These are phyloP conservation scores for Eremothecium coryli DNA, from an alignment of 1,139 yeast species.

Conservation along the genomic window DNA sequence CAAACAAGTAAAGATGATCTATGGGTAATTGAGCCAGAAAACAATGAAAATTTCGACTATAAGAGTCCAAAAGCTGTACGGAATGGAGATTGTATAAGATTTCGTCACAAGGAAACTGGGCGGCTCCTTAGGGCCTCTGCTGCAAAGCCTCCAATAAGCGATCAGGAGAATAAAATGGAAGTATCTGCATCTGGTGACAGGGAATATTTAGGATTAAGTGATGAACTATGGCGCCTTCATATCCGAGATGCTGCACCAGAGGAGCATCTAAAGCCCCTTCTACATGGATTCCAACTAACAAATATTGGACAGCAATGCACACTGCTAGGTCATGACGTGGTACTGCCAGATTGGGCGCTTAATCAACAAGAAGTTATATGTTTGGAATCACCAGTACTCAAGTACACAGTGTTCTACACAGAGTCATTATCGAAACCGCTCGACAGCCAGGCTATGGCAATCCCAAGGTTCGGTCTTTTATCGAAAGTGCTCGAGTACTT, in stretches of 20 bases:
- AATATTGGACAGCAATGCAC: constrained; percentile 56
- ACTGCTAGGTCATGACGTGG: constrained; percentile 51
- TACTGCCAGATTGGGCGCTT: constrained; percentile 61
- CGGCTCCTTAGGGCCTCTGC: constrained; percentile 50
- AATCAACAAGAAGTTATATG: constrained; percentile 72
- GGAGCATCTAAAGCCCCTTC: constrained; percentile 44
- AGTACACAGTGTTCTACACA: constrained; percentile 55
- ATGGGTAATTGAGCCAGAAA: constrained; percentile 51
- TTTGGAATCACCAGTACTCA: constrained; percentile 50
- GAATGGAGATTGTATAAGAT: constrained; percentile 44
- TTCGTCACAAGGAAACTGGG: constrained; percentile 56
- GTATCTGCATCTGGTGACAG: constrained; percentile 55
- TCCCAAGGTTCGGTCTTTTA: neutral
- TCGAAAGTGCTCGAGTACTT: constrained; percentile 7
- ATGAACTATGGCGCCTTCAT: constrained; percentile 41
- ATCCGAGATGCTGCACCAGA: constrained; percentile 7
- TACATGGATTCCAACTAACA: constrained; percentile 40
- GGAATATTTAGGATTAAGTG: constrained; percentile 39
- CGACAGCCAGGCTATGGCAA: neutral
- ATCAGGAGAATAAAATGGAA: constrained; percentile 70
- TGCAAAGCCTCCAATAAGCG: constrained; percentile 65
- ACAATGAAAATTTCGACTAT: constrained; percentile 15
- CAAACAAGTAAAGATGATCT: constrained; percentile 48
- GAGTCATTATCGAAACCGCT: constrained; percentile 33
- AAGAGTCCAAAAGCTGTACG: constrained; percentile 34